Conservation (phyloP, 805 yeast species). For the Komagataella phaffii region DNA sequence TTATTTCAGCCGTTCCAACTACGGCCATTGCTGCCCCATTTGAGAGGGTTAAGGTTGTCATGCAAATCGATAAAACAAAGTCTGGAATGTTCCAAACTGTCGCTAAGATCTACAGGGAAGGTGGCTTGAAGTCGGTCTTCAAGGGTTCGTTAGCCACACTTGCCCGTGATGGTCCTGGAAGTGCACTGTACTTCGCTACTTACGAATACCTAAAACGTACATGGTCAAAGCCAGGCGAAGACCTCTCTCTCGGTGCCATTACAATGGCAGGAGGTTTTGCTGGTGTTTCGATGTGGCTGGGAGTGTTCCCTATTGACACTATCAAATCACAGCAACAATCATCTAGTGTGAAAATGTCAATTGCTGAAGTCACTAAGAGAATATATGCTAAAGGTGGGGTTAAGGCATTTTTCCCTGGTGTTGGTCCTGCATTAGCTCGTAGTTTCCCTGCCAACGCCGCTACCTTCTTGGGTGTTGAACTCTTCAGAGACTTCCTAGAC, state of each 20-base stretch:
- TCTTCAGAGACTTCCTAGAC: constrained; percentile 12
- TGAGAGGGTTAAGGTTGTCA: constrained; percentile 87
- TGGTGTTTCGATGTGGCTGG: constrained; percentile 95
- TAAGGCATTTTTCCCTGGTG: constrained; percentile 92
- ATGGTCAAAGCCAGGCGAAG: constrained; percentile 34
- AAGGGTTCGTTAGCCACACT: constrained; percentile 88
- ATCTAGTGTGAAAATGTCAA: constrained; percentile 36
- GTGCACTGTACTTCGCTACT: constrained; percentile 90
- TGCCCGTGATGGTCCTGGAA: constrained; percentile 96
- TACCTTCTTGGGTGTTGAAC: constrained; percentile 88
- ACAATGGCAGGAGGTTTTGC: constrained; percentile 91
- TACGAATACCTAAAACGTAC: constrained; percentile 68
- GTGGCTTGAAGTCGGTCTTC: constrained; percentile 75
- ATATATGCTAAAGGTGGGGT: constrained; percentile 71
- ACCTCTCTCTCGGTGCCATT: constrained; percentile 59
- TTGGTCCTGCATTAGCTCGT: constrained; percentile 89
- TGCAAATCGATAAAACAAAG: constrained; percentile 61
- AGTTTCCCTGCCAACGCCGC: constrained; percentile 99
- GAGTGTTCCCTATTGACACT: constrained; percentile 93
- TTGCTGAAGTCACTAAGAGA: constrained; percentile 49
- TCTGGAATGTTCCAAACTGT: constrained; percentile 47
- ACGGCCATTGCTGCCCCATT: constrained; percentile 96
- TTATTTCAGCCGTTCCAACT: constrained; percentile 87
- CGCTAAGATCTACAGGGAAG: constrained; percentile 54
- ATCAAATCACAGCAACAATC: constrained; percentile 77